Percentiles rank a stretch among this genome's conserved stretches.
Evolutionary conservation across 164 flowering plant species (phyloP).

Genomic region (Vitis rupestris): DNA sequence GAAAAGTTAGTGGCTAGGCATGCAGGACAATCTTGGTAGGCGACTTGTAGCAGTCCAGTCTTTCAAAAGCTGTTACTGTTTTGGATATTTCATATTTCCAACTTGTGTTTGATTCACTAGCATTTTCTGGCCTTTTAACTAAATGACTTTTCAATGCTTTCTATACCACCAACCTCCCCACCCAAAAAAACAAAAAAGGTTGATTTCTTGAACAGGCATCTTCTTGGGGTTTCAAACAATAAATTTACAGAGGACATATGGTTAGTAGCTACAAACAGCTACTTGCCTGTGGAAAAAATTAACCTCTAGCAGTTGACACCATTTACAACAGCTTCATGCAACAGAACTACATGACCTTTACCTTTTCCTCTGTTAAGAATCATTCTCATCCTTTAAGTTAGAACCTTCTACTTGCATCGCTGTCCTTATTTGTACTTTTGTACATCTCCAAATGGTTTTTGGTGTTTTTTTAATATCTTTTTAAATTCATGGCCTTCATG

Average conservation of each 20-base stretch:
- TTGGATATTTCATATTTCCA: neutral
- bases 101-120: neutral
- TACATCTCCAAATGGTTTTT: neutral
- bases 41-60: neutral
- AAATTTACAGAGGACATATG: too few species aligned
- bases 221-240: too few species aligned
- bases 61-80: neutral
- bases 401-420: constrained; percentile 14
- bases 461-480: neutral
- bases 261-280: too few species aligned
- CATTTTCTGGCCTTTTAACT: too few species aligned
- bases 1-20: neutral
- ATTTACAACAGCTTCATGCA: too few species aligned
- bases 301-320: too few species aligned
- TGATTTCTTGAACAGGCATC: too few species aligned
- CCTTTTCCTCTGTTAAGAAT: neutral
- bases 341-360: too few species aligned
- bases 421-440: constrained; percentile 11
- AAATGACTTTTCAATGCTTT: too few species aligned
- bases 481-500: neutral
- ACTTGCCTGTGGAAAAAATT: too few species aligned
- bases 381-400: neutral
- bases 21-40: neutral
- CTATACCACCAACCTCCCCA: too few species aligned
- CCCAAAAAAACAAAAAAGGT: too few species aligned